These are phyloP conservation scores for Bromus sterilis DNA, from an alignment of 176 grass and related monocot genomes.

Conservation along the genomic window DNA sequence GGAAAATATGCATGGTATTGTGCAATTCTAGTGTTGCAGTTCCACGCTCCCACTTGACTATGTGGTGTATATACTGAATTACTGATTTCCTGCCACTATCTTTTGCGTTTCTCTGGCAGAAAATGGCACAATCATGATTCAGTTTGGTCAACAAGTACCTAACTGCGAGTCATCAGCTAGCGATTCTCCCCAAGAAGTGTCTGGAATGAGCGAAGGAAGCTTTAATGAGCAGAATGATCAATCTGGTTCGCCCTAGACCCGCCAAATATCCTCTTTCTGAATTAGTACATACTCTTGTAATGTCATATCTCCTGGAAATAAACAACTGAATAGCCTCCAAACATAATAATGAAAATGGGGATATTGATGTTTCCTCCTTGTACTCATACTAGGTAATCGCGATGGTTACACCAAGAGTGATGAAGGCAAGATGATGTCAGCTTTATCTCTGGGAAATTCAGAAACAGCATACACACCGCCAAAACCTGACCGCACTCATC, in stretches of 20 bases:
- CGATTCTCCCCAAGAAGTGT: slow-evolving; percentile 54
- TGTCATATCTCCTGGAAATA: slow-evolving; percentile 3
- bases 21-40: background rate
- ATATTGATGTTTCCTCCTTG: slow-evolving; percentile 13
- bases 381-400: slow-evolving; percentile 37
- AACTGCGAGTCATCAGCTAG: slow-evolving; percentile 50
- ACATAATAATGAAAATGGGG: background rate
- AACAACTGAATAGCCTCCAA: background rate
- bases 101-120: slow-evolving; percentile 16
- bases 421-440: slow-evolving; percentile 67
- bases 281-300: background rate
- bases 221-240: slow-evolving; percentile 42
- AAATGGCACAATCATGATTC: slow-evolving; percentile 48
- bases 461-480: slow-evolving; percentile 42
- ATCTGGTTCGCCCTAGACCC: slow-evolving; percentile 35
- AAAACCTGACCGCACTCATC: slow-evolving; percentile 53
- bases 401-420: slow-evolving; percentile 41
- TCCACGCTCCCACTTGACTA: background rate
- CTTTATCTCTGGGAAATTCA: slow-evolving; percentile 52
- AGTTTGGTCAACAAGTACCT: slow-evolving; percentile 55
- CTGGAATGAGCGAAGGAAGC: slow-evolving; percentile 65
- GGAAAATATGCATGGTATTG: slow-evolving; percentile 19
- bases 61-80: background rate
- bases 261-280: background rate
- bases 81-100: background rate